phyloP scores from a whole-genome alignment of 257 asterid species.

The Sherardia arvensis region DNA sequence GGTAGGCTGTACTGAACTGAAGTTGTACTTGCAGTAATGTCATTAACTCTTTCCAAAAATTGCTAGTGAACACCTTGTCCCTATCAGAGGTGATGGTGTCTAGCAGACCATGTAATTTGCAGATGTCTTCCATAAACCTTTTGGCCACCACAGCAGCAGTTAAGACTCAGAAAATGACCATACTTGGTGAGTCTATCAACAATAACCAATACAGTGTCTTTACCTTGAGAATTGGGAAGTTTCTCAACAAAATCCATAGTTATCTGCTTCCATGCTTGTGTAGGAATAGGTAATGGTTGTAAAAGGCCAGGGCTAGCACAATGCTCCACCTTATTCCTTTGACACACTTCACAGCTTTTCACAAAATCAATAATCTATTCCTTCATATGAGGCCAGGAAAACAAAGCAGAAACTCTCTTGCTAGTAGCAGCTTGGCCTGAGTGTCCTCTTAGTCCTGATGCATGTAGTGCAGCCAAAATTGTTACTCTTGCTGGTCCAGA shows the following conservation, averaged over 20 bases:
- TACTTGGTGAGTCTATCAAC: not conserved
- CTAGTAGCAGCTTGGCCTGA: too few species aligned
- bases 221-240: not conserved
- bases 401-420: not conserved
- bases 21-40: too few species aligned
- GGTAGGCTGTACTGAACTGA: too few species aligned
- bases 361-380: not conserved
- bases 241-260: not conserved
- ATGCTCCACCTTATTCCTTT: not conserved
- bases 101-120: not conserved
- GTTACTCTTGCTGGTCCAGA: too few species aligned
- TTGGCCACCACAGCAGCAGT: not conserved
- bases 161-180: not conserved
- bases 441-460: too few species aligned
- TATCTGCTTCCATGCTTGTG: not conserved
- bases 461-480: too few species aligned
- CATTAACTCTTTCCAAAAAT: too few species aligned
- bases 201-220: not conserved
- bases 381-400: not conserved
- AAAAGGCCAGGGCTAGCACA: not conserved
- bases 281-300: not conserved
- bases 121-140: not conserved
- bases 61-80: too few species aligned
- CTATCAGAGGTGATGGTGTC: not conserved
- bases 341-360: not conserved